Evolutionary conservation across 2,329 filamentous ascomycete genomes (phyloP).

Genomic region (Apiospora marii): DNA sequence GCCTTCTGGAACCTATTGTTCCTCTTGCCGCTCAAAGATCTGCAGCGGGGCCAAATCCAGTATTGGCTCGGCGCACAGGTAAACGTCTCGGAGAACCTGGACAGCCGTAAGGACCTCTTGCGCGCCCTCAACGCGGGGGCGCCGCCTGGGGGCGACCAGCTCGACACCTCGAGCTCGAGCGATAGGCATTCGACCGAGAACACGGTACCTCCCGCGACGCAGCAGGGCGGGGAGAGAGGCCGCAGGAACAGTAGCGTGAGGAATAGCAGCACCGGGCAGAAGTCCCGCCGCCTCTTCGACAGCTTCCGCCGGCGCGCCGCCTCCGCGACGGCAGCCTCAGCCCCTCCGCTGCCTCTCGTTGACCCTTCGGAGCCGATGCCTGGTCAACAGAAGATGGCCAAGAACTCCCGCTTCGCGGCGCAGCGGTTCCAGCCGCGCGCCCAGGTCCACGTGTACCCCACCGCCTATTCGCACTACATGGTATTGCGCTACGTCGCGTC

Average conservation of each 20-base stretch:
- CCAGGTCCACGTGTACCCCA: conserved; percentile 31
- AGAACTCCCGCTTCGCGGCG: conserved; percentile 28
- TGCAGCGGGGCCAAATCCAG: conserved; percentile 50
- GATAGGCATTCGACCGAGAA: conserved; percentile 26
- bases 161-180: conserved; percentile 32
- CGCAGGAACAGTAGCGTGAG: conserved; percentile 4
- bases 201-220: background rate
- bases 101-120: conserved; percentile 58
- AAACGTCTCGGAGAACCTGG: conserved; percentile 63
- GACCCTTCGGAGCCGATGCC: conserved; percentile 21
- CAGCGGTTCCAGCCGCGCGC: conserved; percentile 28
- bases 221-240: background rate
- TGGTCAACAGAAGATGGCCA: conserved; percentile 12
- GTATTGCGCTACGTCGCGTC: conserved; percentile 36
- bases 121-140: conserved; percentile 53
- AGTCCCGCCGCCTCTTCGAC: conserved; percentile 22
- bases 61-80: conserved; percentile 66
- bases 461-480: conserved; percentile 41
- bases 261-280: background rate
- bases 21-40: conserved; percentile 58
- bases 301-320: conserved; percentile 24
- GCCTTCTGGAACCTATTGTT: conserved; percentile 67
- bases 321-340: background rate
- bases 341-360: conserved; percentile 21
- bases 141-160: conserved; percentile 43